Conservation (phyloP, 2,329 filamentous ascomycete genomes). For the Penicillium sp. region DNA sequence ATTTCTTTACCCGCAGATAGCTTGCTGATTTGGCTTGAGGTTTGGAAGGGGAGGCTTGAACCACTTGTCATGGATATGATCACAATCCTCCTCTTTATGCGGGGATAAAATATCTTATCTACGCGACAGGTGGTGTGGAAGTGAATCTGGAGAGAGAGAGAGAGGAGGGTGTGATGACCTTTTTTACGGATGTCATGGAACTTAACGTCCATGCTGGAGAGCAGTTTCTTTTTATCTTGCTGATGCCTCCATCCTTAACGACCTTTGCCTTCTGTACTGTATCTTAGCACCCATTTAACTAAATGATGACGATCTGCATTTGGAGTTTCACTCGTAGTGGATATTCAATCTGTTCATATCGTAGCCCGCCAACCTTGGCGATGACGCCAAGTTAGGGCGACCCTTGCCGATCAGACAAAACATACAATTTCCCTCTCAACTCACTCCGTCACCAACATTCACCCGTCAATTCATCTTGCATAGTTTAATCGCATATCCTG, state of each 20-base stretch:
- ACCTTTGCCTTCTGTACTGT: slow-evolving; percentile 40
- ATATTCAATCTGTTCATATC: neutral
- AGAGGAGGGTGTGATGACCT: slow-evolving; percentile 25
- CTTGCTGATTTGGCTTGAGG: slow-evolving; percentile 14
- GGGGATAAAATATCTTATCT: slow-evolving; percentile 19
- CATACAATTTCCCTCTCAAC: slow-evolving; percentile 8
- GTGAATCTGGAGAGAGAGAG: slow-evolving; percentile 18
- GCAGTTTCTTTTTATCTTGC: slow-evolving; percentile 21
- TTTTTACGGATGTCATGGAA: slow-evolving; percentile 23
- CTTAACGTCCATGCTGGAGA: slow-evolving; percentile 20
- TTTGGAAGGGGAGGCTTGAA: slow-evolving; percentile 14
- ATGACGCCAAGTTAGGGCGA: slow-evolving; percentile 19
- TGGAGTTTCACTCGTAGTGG: slow-evolving; percentile 22
- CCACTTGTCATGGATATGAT: slow-evolving; percentile 23
- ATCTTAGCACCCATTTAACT: slow-evolving; percentile 42
- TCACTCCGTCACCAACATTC: neutral
- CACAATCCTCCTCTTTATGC: slow-evolving; percentile 16
- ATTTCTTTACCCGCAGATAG: slow-evolving; percentile 17
- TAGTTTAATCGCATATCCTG: neutral
- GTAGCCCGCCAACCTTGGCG: slow-evolving; percentile 6
- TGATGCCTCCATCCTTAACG: slow-evolving; percentile 29
- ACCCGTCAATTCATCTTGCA: slow-evolving; percentile 1
- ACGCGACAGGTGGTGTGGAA: slow-evolving; percentile 19
- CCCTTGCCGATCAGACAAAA: slow-evolving; percentile 24
- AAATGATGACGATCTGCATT: slow-evolving; percentile 34